Evolutionary conservation across 805 yeast genomes (phyloP), one percentile per base, ranked within the genome.

Genomic region (Dipodascus albidus): DNA sequence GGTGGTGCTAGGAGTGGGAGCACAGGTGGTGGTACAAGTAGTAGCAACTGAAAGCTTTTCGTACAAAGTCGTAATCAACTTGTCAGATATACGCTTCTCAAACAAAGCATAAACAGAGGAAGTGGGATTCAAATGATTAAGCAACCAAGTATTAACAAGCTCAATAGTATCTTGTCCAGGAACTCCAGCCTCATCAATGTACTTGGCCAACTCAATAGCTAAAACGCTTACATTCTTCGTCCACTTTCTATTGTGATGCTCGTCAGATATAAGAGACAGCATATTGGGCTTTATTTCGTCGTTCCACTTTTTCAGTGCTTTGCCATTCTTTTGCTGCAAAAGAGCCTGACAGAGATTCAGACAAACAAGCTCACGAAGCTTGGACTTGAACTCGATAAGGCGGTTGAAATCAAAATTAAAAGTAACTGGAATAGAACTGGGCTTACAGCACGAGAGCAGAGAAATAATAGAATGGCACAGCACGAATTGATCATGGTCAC

Each of bases 221-320:
- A 88, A 79, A 15, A 85, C 74, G 58, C 80, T 77, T 23, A 87
- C 78, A 66, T 87, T 87, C 63, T 87, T 79, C 0, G 96, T 87
- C 96, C 96, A 87, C 70, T 89, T 87, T 55, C 87, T 80, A 65
- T 85, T 86, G 1, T 95, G 96, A 61, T 83, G 85, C 55, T 85
- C 87, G 67, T 87, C 95, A 33, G 88, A 80, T 17, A 87, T 87
- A 49, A 87, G 84, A 31, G 90, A 84, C 52, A 85, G 70, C 47
- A 88, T 78, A 61, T 87, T 91, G 51, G 74, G 80, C 66, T 84
- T 87, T 53, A 87, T 72, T 23, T 23, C 35, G 3, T 41, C 53
- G 17, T 35, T n/a, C 50, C 33, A 58, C 59, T 50, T 60, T 68
- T 65, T 47, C 11, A 47, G 19, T 9, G 23, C 49, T 22, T 47